Conservation (phyloP, 345 rosid genomes). For the Corymbia maculata region DNA sequence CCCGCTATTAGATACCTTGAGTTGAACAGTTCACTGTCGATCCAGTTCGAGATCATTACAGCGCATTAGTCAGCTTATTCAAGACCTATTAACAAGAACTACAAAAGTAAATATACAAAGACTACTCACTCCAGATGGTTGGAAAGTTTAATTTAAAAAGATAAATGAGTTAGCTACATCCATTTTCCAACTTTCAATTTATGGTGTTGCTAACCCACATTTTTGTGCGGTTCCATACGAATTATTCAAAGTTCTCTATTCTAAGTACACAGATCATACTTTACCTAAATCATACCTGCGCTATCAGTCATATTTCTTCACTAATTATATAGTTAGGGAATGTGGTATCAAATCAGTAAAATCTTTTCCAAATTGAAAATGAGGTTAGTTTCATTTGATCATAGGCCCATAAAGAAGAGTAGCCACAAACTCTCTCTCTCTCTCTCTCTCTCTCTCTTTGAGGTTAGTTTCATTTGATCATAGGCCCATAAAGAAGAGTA, state of each 20-base stretch:
- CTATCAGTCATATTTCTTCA: background rate
- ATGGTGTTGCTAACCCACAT: background rate
- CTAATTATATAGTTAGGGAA: background rate
- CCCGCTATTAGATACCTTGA: background rate
- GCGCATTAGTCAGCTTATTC: background rate
- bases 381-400: background rate
- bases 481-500: no score
- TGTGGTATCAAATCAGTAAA: background rate
- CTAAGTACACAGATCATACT: background rate
- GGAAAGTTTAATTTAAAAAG: background rate
- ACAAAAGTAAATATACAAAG: background rate
- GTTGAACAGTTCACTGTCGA: background rate
- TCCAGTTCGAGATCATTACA: background rate
- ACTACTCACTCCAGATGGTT: background rate
- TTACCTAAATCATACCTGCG: background rate
- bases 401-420: background rate
- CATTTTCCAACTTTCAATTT: background rate
- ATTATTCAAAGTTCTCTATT: background rate
- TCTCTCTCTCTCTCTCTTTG: no score
- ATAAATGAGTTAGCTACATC: background rate
- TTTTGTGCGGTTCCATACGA: background rate
- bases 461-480: no score
- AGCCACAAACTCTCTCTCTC: background rate
- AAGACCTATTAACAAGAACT: background rate
- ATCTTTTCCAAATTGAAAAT: background rate